Percentiles rank a stretch among this genome's conserved stretches.
phyloP scores from a whole-genome alignment of 2,329 filamentous ascomycete genomes.

The Chrysoporthe deuterocubensis region DNA sequence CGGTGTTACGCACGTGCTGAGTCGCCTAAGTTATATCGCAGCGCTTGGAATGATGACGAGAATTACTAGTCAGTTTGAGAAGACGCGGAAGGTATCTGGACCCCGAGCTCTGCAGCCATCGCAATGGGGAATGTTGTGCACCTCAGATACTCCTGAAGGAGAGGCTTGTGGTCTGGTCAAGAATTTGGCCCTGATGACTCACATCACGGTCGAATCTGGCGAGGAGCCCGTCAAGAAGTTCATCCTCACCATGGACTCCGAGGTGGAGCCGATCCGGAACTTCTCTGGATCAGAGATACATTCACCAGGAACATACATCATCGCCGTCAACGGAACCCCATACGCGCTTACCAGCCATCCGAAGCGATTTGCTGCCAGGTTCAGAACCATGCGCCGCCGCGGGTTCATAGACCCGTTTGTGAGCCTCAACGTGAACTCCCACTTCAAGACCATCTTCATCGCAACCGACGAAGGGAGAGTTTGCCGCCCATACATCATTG shows the following conservation, averaged over 20 bases:
- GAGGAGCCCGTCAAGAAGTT: slow-evolving; percentile 87
- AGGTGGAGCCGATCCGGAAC: slow-evolving; percentile 75
- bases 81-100: slow-evolving; percentile 94
- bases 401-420: slow-evolving; percentile 96
- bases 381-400: slow-evolving; percentile 84
- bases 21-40: slow-evolving; percentile 92
- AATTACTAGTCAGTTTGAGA: slow-evolving; percentile 98
- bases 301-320: slow-evolving; percentile 79
- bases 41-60: slow-evolving; percentile 99
- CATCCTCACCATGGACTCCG: slow-evolving; percentile 84
- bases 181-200: slow-evolving; percentile 97
- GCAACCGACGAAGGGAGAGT: slow-evolving; percentile 97
- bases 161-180: slow-evolving; percentile 98
- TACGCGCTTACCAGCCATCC: slow-evolving; percentile 85
- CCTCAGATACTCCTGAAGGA: slow-evolving; percentile 96
- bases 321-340: slow-evolving; percentile 95
- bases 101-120: slow-evolving; percentile 95
- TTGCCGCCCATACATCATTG: slow-evolving; percentile 93
- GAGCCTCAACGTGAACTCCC: slow-evolving; percentile 93
- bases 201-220: slow-evolving; percentile 96
- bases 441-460: slow-evolving; percentile 90
- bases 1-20: slow-evolving; percentile 94
- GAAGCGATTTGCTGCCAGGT: slow-evolving; percentile 82
- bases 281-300: slow-evolving; percentile 84
- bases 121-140: slow-evolving; percentile 97